A percentile compares a stretch with the other conserved stretches of the same genome.
Evolutionary conservation across 164 flowering plant species (phyloP).

Genomic region (Aristolochia contorta): DNA sequence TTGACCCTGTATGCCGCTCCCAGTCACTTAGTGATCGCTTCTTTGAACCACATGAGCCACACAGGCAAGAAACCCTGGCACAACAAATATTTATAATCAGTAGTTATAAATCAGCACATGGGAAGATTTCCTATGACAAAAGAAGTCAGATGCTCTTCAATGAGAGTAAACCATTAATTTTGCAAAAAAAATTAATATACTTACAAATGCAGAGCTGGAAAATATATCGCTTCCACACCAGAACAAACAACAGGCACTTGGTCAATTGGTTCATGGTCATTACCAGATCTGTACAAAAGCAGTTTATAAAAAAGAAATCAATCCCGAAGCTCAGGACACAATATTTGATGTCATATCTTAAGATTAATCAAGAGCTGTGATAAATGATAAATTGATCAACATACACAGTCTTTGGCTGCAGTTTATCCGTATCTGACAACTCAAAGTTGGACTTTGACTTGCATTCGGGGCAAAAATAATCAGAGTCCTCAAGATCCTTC

Average conservation of each 20-base stretch:
- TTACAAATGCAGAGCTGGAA: conserved; percentile 76
- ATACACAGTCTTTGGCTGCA: conserved; percentile 34
- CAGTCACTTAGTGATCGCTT: conserved; percentile 82
- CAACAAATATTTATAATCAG: not conserved
- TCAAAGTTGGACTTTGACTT: conserved; percentile 78
- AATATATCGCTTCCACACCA: conserved; percentile 77
- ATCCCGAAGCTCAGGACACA: not conserved
- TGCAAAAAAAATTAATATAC: conserved; percentile 11
- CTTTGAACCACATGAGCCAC: conserved; percentile 72
- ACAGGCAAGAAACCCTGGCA: conserved; percentile 82
- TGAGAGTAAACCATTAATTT: not conserved
- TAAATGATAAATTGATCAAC: conserved; percentile 1
- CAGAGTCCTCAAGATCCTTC: conserved; percentile 57
- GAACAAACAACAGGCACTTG: conserved; percentile 62
- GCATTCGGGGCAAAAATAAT: conserved; percentile 92
- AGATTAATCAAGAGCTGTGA: not conserved
- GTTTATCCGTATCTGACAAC: conserved; percentile 37
- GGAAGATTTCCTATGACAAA: not conserved
- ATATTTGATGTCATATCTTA: not conserved
- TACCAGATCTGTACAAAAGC: conserved; percentile 30
- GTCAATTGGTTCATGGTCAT: conserved; percentile 12
- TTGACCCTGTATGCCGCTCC: conserved; percentile 92
- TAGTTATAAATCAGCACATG: not conserved
- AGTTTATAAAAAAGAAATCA: not conserved
- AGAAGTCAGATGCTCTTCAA: not conserved